These are phyloP conservation scores for Dothideomycetidae sp. DNA, from an alignment of 2,329 filamentous ascomycete genomes.

Conservation along the genomic window DNA sequence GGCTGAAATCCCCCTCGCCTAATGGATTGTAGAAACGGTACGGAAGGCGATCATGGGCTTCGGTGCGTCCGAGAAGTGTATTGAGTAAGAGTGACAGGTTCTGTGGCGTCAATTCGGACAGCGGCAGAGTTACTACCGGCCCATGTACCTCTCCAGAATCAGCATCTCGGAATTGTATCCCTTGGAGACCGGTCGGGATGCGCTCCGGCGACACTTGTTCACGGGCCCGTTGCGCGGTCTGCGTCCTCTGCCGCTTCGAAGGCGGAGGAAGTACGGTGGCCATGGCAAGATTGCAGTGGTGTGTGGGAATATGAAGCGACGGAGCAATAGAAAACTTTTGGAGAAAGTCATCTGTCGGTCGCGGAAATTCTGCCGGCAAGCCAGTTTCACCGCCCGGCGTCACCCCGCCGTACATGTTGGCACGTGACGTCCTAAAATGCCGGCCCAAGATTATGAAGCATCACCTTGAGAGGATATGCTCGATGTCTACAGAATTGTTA, in stretches of 20 bases:
- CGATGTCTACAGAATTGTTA: no score
- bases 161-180: slow-evolving; percentile 75
- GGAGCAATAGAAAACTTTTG: no score
- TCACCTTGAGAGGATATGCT: no score
- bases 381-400: no score
- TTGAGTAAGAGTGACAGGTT: slow-evolving; percentile 82
- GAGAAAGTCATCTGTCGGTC: background rate
- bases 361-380: background rate
- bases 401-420: no score
- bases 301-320: no score
- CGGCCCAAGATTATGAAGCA: no score
- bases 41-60: slow-evolving; percentile 47
- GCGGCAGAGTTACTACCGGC: slow-evolving; percentile 58
- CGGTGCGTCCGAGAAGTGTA: slow-evolving; percentile 54
- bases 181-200: slow-evolving; percentile 51
- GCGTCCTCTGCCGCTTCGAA: slow-evolving; percentile 73
- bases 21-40: slow-evolving; percentile 47
- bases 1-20: slow-evolving; percentile 29
- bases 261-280: slow-evolving; percentile 70
- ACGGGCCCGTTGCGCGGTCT: slow-evolving; percentile 54
- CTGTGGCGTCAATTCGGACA: slow-evolving; percentile 74
- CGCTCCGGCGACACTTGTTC: slow-evolving; percentile 52
- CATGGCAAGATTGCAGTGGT: no score
- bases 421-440: no score
- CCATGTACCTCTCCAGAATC: slow-evolving; percentile 53